These are phyloP conservation scores for Ophiostoma triangulosporum DNA, from an alignment of 2,329 filamentous ascomycete genomes.

Conservation along the genomic window DNA sequence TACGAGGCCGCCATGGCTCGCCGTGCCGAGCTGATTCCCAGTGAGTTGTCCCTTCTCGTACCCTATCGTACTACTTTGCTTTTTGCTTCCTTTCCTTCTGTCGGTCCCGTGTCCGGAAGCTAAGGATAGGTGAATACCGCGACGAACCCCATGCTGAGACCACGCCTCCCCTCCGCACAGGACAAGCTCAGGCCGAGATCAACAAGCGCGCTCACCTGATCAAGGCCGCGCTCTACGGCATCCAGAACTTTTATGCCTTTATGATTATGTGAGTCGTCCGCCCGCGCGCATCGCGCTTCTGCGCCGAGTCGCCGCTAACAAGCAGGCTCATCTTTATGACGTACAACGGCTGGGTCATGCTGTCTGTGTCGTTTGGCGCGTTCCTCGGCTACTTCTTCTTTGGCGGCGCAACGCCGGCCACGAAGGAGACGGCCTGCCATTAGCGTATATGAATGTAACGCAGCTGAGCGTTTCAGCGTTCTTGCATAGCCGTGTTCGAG, in stretches of 20 bases:
- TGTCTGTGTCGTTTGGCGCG: slow-evolving; percentile 75
- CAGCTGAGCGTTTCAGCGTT: neutral
- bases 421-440: slow-evolving; percentile 86
- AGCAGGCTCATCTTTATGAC: slow-evolving; percentile 95
- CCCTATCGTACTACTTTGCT: neutral
- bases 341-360: slow-evolving; percentile 98
- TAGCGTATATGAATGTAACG: slow-evolving; percentile 29
- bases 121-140: neutral
- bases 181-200: slow-evolving; percentile 49
- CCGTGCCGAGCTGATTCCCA: slow-evolving; percentile 34
- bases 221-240: slow-evolving; percentile 72
- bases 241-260: slow-evolving; percentile 97
- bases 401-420: slow-evolving; percentile 52
- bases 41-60: slow-evolving; percentile 27
- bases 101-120: neutral
- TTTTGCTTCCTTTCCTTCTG: neutral
- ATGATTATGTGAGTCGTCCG: slow-evolving; percentile 85
- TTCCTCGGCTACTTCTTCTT: slow-evolving; percentile 81
- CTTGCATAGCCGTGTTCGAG: neutral
- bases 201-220: slow-evolving; percentile 59
- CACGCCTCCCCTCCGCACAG: slow-evolving; percentile 54
- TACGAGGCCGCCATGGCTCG: slow-evolving; percentile 53
- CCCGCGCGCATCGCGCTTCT: too few relatives aligned
- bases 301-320: neutral
- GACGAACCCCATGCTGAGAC: slow-evolving; percentile 38